Evolutionary conservation across 116 monocot genomes (phyloP).

Genomic region (Papilionanthe hybrid): DNA sequence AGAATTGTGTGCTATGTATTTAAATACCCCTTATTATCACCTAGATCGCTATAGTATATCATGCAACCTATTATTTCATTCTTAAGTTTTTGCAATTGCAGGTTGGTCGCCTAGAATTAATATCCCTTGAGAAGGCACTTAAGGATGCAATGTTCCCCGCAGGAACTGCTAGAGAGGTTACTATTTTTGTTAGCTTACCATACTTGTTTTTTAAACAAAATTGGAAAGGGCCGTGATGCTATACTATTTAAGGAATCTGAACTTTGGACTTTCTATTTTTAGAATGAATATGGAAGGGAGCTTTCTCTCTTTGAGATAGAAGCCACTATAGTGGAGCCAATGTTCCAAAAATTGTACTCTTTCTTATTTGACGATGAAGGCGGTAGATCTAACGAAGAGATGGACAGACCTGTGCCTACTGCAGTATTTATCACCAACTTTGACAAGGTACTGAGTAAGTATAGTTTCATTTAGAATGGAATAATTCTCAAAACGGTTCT

Average conservation of each 20-base stretch:
- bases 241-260: not conserved
- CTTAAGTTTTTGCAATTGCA: slow-evolving; percentile 15
- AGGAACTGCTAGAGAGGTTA: slow-evolving; percentile 84
- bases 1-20: too few relatives aligned
- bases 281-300: slow-evolving; percentile 91
- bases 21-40: too few relatives aligned
- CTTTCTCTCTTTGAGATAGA: slow-evolving; percentile 85
- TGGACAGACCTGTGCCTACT: slow-evolving; percentile 73
- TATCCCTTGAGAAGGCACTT: slow-evolving; percentile 72
- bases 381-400: slow-evolving; percentile 61
- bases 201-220: not conserved
- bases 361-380: slow-evolving; percentile 84
- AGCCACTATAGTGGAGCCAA: slow-evolving; percentile 66
- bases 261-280: slow-evolving; percentile 14
- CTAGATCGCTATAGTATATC: not conserved
- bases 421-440: slow-evolving; percentile 88
- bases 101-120: slow-evolving; percentile 83
- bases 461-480: not conserved
- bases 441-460: slow-evolving; percentile 71
- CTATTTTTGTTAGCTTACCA: not conserved
- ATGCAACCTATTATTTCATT: slow-evolving; percentile 5
- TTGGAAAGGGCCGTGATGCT: not conserved
- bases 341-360: slow-evolving; percentile 77
- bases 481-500: too few relatives aligned
- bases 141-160: slow-evolving; percentile 75